A percentile compares a stretch with the other conserved stretches of the same genome.
These are phyloP conservation scores for Tanozyma kutaoensis DNA, from an alignment of 805 yeast species.

Conservation along the genomic window DNA sequence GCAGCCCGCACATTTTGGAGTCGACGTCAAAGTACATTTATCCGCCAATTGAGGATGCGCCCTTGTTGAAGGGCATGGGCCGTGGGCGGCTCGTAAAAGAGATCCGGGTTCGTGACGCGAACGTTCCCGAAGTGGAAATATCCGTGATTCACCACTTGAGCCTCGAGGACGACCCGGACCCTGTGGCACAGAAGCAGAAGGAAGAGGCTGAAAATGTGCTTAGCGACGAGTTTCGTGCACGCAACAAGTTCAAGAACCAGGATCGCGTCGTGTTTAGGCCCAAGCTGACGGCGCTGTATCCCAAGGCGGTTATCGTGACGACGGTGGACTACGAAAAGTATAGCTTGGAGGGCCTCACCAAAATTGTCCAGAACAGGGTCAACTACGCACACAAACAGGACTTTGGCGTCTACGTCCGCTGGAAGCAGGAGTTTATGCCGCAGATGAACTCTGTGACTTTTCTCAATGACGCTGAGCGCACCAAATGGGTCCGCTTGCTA, in stretches of 20 bases:
- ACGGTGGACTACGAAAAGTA: slow-evolving; percentile 64
- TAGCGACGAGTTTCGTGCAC: slow-evolving; percentile 31
- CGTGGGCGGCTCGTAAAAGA: slow-evolving; percentile 36
- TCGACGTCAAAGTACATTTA: slow-evolving; percentile 44
- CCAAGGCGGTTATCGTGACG: slow-evolving; percentile 66
- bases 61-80: slow-evolving; percentile 43
- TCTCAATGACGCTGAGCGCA: slow-evolving; percentile 26
- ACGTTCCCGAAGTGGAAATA: slow-evolving; percentile 22
- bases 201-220: slow-evolving; percentile 35
- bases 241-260: slow-evolving; percentile 48
- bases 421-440: slow-evolving; percentile 75
- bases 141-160: slow-evolving; percentile 24
- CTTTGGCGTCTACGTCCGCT: slow-evolving; percentile 76
- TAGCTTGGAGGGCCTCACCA: slow-evolving; percentile 44
- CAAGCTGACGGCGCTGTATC: slow-evolving; percentile 24
- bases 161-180: slow-evolving; percentile 28
- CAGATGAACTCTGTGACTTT: slow-evolving; percentile 29
- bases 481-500: slow-evolving; percentile 52
- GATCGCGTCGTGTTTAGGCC: slow-evolving; percentile 43
- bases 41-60: slow-evolving; percentile 68
- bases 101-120: slow-evolving; percentile 32
- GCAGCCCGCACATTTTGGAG: slow-evolving; percentile 20
- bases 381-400: slow-evolving; percentile 75
- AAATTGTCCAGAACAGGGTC: slow-evolving; percentile 72
- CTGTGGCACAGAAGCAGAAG: slow-evolving; percentile 16